Evolutionary conservation across 2,329 filamentous ascomycete species (phyloP).

Genomic region (Leptoxyphium fumago): DNA sequence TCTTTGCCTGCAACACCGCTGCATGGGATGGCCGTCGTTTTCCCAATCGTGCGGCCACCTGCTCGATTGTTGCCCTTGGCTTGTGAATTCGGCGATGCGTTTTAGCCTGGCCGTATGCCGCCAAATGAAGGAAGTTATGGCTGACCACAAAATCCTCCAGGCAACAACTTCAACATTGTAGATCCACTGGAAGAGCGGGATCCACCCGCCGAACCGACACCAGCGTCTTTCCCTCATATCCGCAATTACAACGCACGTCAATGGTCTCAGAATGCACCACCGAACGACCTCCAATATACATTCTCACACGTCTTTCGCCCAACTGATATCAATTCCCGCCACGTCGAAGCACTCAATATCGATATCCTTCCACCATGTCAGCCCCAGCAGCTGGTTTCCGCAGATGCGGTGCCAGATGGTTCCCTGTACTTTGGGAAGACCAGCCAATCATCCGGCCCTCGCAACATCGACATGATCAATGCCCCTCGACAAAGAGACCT

Average conservation of each 20-base stretch:
- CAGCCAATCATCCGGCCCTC: slow-evolving; percentile 2
- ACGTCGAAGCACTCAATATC: slow-evolving; percentile 29
- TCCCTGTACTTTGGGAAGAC: slow-evolving; percentile 17
- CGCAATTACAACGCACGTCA: slow-evolving; percentile 1
- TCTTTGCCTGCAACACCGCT: not conserved
- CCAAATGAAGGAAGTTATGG: too few relatives aligned
- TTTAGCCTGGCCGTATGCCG: too few relatives aligned
- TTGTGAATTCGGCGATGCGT: not conserved
- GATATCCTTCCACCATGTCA: slow-evolving; percentile 22
- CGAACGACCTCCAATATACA: slow-evolving; percentile 29
- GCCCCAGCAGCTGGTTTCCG: slow-evolving; percentile 26
- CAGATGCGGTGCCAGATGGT: slow-evolving; percentile 16
- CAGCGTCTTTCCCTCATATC: slow-evolving; percentile 12
- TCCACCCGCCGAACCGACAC: slow-evolving; percentile 13
- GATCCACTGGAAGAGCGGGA: slow-evolving; percentile 17
- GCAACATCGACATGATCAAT: slow-evolving; percentile 33
- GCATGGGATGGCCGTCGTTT: not conserved
- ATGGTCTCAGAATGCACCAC: slow-evolving; percentile 10
- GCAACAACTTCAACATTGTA: slow-evolving; percentile 4
- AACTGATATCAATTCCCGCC: slow-evolving; percentile 25
- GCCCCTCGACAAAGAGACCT: slow-evolving; percentile 35
- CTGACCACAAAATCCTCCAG: not conserved
- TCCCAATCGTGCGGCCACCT: not conserved
- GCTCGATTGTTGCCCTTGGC: not conserved
- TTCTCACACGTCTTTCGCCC: slow-evolving; percentile 28